phyloP scores from a whole-genome alignment of 2,329 filamentous ascomycete species.

The Fusarium ramigenum region DNA sequence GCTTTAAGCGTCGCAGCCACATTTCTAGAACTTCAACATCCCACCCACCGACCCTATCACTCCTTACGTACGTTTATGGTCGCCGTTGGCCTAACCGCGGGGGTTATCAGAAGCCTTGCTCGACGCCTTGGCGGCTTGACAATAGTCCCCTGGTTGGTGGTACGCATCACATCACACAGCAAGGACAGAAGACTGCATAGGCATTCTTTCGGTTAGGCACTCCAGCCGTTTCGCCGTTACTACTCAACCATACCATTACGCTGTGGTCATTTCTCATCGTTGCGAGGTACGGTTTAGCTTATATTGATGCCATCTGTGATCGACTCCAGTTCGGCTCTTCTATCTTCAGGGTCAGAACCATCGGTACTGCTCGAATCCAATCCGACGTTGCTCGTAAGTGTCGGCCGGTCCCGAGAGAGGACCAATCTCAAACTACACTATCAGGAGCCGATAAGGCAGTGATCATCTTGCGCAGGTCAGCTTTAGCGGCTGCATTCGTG shows the following conservation, averaged over 20 bases:
- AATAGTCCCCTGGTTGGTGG: slow-evolving; percentile 5
- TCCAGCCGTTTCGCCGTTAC: background rate
- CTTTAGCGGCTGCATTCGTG: slow-evolving; percentile 26
- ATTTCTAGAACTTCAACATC: slow-evolving; percentile 31
- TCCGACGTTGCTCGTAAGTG: slow-evolving; percentile 30
- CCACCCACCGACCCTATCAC: background rate
- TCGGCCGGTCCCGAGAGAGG: slow-evolving; percentile 40
- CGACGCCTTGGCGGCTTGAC: slow-evolving; percentile 7
- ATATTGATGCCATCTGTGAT: background rate
- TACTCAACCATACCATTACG: background rate
- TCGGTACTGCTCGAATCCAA: slow-evolving; percentile 32
- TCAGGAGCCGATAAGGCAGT: slow-evolving; percentile 33
- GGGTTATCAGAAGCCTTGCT: slow-evolving; percentile 9
- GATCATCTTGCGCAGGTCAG: slow-evolving; percentile 34
- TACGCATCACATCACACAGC: slow-evolving; percentile 13
- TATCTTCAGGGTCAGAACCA: slow-evolving; percentile 6
- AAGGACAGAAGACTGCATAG: background rate
- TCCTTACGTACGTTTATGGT: slow-evolving; percentile 6
- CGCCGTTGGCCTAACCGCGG: background rate
- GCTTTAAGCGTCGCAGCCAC: slow-evolving; percentile 29
- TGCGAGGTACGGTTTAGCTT: background rate
- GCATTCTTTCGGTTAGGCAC: background rate
- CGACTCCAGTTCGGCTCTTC: slow-evolving; percentile 15
- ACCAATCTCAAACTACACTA: slow-evolving; percentile 22
- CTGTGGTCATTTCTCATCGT: background rate